Evolutionary conservation across 169 alveolate genomes (phyloP), one percentile per base, ranked within the genome.

Genomic region (Plasmodium vivax): DNA sequence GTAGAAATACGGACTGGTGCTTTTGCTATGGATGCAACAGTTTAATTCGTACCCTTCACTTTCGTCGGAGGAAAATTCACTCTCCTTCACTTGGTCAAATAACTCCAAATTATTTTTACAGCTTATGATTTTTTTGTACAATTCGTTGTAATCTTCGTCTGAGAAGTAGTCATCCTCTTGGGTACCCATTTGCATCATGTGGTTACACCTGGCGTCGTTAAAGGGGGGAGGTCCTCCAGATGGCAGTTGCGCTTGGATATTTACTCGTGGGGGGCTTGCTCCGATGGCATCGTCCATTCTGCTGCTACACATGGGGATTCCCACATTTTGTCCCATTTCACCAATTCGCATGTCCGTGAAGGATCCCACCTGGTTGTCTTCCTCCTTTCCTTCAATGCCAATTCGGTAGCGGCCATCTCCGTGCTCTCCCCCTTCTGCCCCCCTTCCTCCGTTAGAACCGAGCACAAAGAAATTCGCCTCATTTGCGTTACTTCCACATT

Each of bases 1-100:
- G 73, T 58, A 88, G 82, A 58, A 85, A 80, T 79, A 88, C 5
- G 88, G 90, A 79, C 36, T 79, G 68, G 62, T 62, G 23, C 73
- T 30, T 80, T 88, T 88, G 41, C 94, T 88, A 62, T 88, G 88
- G 43, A 88, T 88, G 72, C 90, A 88, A 88, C 91, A 41, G n/a
- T 79, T 58, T 62, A 88, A 80, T 88, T 88, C 94, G 82, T 79
- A 88, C 12, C 82, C 94, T 88, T 88, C 94, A n/a, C 94, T 88
- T 88, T 88, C 94, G 72, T 88, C 94, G 4, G 94, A 79, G 10
- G 93, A 73, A 85, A 56, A 85, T 43, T 38, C 84, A 51, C 54
- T 16, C 6, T 74, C 93, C 32, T 12, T 85, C 27, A 73, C 56
- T 8, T 85, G 79, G 34, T 85, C 93, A 38, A 85, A 51, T 43